Conservation (phyloP, 805 yeast genomes). For the Saccharomycopsis javanensis region DNA sequence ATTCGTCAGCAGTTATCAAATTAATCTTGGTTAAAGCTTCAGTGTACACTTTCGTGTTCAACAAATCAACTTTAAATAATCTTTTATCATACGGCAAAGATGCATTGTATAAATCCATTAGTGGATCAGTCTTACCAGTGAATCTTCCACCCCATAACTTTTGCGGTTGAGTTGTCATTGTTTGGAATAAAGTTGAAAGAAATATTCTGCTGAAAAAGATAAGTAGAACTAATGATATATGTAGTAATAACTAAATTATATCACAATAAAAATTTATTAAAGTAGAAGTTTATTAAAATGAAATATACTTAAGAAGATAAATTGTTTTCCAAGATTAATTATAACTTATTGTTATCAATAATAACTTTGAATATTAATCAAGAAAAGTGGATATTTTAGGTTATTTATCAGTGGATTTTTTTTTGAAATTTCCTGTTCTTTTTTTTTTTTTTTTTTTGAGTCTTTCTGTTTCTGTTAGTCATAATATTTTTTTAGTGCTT, state of each 20-base stretch:
- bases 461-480: neutral
- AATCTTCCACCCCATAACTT: constrained; percentile 98
- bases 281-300: too few relatives aligned
- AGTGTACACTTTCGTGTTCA: constrained; percentile 91
- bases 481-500: neutral
- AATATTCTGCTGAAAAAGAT: too few relatives aligned
- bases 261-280: too few relatives aligned
- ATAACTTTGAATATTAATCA: too few relatives aligned
- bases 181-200: neutral
- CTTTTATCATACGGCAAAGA: constrained; percentile 91
- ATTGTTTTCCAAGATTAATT: too few relatives aligned
- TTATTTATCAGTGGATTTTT: neutral
- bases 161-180: constrained; percentile 5
- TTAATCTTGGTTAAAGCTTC: constrained; percentile 74
- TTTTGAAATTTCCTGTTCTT: neutral
- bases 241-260: neutral
- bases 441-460: neutral
- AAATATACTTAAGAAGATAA: too few relatives aligned
- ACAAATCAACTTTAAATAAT: constrained; percentile 90
- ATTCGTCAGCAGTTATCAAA: constrained; percentile 62
- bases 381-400: neutral
- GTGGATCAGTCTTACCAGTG: constrained; percentile 93
- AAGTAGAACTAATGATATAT: too few relatives aligned
- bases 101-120: constrained; percentile 95
- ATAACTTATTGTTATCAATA: too few relatives aligned